Evolutionary conservation across 1,284 basidiomycete genomes (phyloP).

Genomic region (Sparassis latifolia): DNA sequence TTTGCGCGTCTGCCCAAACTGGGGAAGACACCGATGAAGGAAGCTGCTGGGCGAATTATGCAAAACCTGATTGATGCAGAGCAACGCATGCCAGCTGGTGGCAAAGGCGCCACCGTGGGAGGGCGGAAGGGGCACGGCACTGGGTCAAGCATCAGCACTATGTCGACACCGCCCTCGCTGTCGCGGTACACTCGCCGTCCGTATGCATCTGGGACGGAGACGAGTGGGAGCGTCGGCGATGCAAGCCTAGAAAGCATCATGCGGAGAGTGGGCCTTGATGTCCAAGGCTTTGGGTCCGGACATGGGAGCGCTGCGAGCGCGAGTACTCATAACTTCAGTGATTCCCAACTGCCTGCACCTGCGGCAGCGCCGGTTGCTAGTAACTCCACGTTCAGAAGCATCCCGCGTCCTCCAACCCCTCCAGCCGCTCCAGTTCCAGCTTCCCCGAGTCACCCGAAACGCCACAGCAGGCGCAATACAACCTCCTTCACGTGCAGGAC

Average conservation of each 20-base stretch:
- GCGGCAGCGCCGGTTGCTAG: constrained; percentile 3
- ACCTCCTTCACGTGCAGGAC: constrained; percentile 21
- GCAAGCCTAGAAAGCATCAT: constrained; percentile 44
- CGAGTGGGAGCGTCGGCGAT: constrained; percentile 27
- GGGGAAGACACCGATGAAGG: constrained; percentile 51
- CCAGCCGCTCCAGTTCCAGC: constrained; percentile 5
- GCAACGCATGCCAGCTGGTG: constrained; percentile 15
- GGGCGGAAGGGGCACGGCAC: constrained; percentile 16
- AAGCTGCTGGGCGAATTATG: constrained; percentile 62
- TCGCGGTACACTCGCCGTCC: constrained; percentile 45
- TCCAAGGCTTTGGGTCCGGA: constrained; percentile 11
- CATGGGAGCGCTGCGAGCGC: background rate
- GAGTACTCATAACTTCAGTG: background rate
- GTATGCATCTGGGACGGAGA: constrained; percentile 29
- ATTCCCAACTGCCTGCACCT: background rate
- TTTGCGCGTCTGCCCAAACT: constrained; percentile 62
- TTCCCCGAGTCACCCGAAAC: constrained; percentile 5
- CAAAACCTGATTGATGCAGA: constrained; percentile 43
- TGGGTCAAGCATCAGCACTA: constrained; percentile 59
- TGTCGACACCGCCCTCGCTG: constrained; percentile 61
- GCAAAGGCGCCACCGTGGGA: constrained; percentile 6
- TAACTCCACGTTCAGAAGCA: background rate
- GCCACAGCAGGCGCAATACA: constrained; percentile 20
- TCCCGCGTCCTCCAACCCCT: background rate
- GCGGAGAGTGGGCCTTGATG: constrained; percentile 39